Percentiles rank a stretch among this genome's conserved stretches.
phyloP scores from a whole-genome alignment of 805 yeast species.

The Maudiozyma bulderi region DNA sequence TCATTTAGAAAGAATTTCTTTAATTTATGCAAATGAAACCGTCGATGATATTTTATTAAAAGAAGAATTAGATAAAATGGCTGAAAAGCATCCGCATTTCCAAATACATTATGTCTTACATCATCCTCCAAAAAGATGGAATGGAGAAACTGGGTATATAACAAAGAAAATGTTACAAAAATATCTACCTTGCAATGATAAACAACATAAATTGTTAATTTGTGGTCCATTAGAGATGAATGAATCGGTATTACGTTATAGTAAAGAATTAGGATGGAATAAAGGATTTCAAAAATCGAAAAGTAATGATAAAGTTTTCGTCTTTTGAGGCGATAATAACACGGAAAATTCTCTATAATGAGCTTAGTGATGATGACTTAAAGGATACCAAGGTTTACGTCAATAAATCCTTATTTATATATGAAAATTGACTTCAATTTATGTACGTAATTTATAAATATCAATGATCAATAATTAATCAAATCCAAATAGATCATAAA shows the following conservation, averaged over 20 bases:
- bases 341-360: no score
- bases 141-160: constrained; percentile 51
- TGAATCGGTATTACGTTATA: constrained; percentile 37
- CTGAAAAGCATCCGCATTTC: constrained; percentile 52
- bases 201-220: constrained; percentile 46
- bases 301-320: constrained; percentile 3
- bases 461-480: background rate
- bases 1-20: constrained; percentile 48
- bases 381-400: no score
- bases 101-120: constrained; percentile 50
- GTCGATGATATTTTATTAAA: constrained; percentile 65
- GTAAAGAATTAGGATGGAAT: constrained; percentile 54
- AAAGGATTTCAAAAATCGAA: constrained; percentile 22
- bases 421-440: no score
- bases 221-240: constrained; percentile 75
- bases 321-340: background rate
- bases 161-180: constrained; percentile 48
- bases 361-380: no score
- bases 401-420: no score
- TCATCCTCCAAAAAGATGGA: constrained; percentile 43
- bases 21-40: constrained; percentile 66
- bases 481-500: background rate
- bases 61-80: constrained; percentile 61
- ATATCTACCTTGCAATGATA: constrained; percentile 42
- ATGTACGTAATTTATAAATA: no score